Evolutionary conservation across 2,329 filamentous ascomycete species (phyloP), one percentile per base, ranked within the genome.

Genomic region (Phoma sp.): DNA sequence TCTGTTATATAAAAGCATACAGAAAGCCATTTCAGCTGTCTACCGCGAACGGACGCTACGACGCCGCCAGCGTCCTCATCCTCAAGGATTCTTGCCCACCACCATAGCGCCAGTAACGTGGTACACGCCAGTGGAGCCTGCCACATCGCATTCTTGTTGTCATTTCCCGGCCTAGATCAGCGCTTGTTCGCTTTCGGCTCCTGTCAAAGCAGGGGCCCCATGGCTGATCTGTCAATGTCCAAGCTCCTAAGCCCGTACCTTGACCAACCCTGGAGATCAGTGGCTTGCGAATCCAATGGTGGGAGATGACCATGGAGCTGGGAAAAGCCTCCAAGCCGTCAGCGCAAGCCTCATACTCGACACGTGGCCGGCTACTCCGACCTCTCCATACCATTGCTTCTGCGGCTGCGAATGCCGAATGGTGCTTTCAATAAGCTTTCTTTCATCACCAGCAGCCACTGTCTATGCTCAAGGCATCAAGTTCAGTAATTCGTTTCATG

Each of bases 31-130:
- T 44, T 53, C 44, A 58, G 50, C 55, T 55, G 47, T 53, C 41
- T 53, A 41, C 47, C 55, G 52, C 54, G 58, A 59, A 57, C 57
- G 39, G 52, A 53, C 53, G 57, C 41, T 52, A 54, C 56, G 59
- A 60, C 63, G 62, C 58, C 59, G 59, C 59, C 44, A 48, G 55
- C 58, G 42, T 51, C 63, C 41, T 59, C 50, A 45, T 43, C 51
- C 36, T 50, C 59, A 59, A 55, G 61, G 59, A 65, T 58, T 47
- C 47, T 27, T 49, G 47, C 62, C 55, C 41, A 55, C 58, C 58
- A 62, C 57, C 56, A 58, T 3, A 56, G 54, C 47, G 49, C 64
- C 58, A 55, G 52, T 57, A 62, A 58, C 54, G 55, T 62, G 62
- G 59, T 61, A 60, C 58, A 59, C 60, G 60, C 58, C 58, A 59